Conservation (phyloP, 2,329 filamentous ascomycete species). For the Dendrostoma leiphaemia region DNA sequence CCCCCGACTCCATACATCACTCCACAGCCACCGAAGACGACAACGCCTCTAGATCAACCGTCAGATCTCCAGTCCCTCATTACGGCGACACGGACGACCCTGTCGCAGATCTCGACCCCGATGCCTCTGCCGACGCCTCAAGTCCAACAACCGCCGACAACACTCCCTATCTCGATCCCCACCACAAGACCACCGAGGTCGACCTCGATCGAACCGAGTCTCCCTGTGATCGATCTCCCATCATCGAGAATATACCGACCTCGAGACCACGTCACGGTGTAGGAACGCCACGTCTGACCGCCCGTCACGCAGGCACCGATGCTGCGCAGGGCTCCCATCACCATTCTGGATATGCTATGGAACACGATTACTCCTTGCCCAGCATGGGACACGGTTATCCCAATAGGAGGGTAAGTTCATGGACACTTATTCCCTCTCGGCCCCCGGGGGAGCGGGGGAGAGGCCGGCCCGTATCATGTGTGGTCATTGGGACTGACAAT, state of each 20-base stretch:
- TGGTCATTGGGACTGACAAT: conserved; percentile 3
- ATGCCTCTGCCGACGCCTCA: conserved; percentile 1
- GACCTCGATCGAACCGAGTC: conserved; percentile 11
- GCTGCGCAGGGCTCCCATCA: conserved; percentile 4
- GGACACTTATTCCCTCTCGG: too few relatives aligned
- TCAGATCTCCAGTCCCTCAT: conserved; percentile 42
- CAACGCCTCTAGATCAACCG: conserved; percentile 37
- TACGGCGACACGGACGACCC: conserved; percentile 21
- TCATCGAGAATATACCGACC: not conserved
- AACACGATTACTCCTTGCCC: conserved; percentile 34
- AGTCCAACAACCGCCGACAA: not conserved
- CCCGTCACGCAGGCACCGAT: not conserved
- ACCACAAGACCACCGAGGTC: conserved; percentile 6
- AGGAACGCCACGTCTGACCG: conserved; percentile 3
- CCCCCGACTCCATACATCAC: conserved; percentile 12
- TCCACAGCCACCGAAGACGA: conserved; percentile 17
- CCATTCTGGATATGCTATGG: conserved; percentile 24
- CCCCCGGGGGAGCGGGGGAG: not conserved
- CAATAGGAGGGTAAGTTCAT: conserved; percentile 48
- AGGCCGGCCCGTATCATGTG: too few relatives aligned
- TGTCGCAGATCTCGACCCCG: conserved; percentile 1
- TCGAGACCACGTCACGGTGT: conserved; percentile 14
- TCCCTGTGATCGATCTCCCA: conserved; percentile 1
- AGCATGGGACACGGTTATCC: conserved; percentile 54
- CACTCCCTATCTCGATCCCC: not conserved